Base-by-base conservation (phyloP, 306 rosid genomes). In the Lupinus albus region DNA sequence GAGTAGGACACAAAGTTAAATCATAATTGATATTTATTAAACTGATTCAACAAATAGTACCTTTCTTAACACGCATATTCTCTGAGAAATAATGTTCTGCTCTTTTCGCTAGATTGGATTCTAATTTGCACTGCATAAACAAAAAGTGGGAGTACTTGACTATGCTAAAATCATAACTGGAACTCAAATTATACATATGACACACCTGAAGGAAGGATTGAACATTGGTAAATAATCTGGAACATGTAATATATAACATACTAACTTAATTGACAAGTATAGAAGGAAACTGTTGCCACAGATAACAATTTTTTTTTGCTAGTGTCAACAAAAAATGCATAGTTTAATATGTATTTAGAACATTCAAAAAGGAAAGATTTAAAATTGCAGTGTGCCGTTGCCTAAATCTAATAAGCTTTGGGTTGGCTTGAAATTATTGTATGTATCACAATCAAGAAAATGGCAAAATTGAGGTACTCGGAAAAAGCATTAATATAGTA, bases 61-160 rank as follows among this genome's bases (percentile, higher is more conserved):
- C 98, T 86, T 84, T 84, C 60, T 48, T 25, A 62, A 93, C 98
- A 11, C 98, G 96, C 81, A 44, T 75, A 75, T 79, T 93, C 80
- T 93, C 98, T 20, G 98, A 87, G 80, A 93, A 93, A 71, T 83
- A 93, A 78, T 90, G 99, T 58, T 90, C 90, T 67, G 97, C 99
- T 74, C 94, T 81, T 78, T 88, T 93, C 55, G 91, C 89, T 55
- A 87, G 82, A 71, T 76, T 16, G 6, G 82, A 49, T 53, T 79
- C 82, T 83, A 93, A 79, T 75, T 80, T 58, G 75, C 65, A 30
- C 98, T 93, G 85, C 77, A 77, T 67, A 46, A 66, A 63, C 17
- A 46, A 64, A 69, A 42, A 30, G 28, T 2, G 63, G 47, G 55
- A 52, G 33, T 58, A 12, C 46, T 49, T 64, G 25, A 50, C 41